A percentile compares a stretch with the other conserved stretches of the same genome.
Evolutionary conservation across 2,329 filamentous ascomycete genomes (phyloP).

Genomic region (Venturia pyrina): DNA sequence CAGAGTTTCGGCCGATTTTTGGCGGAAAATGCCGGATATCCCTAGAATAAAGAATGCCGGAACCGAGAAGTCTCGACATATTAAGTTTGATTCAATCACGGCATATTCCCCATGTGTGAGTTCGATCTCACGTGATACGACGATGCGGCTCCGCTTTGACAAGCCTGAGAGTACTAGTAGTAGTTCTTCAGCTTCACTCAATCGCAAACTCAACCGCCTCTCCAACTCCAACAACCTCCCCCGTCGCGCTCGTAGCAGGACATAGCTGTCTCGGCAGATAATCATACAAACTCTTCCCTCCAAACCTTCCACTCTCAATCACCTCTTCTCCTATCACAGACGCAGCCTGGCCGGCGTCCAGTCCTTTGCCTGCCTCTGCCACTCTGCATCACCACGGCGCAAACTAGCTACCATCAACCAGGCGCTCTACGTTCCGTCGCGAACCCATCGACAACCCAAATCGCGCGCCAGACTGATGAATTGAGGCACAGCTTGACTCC

Average conservation of each 20-base stretch:
- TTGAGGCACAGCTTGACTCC: background rate
- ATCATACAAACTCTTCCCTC: background rate
- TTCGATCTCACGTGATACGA: background rate
- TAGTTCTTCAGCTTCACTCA: background rate
- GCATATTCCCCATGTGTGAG: too few relatives aligned
- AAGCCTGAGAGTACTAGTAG: too few relatives aligned
- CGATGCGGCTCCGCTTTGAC: background rate
- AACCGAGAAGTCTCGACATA: too few relatives aligned
- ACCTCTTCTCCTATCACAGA: background rate
- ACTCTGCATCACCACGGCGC: background rate
- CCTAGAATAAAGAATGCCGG: too few relatives aligned
- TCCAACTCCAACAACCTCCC: background rate
- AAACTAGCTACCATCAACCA: background rate
- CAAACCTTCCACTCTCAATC: background rate
- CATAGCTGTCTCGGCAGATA: background rate
- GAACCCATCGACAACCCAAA: background rate
- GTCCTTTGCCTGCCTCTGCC: background rate
- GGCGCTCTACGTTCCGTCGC: background rate
- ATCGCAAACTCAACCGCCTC: background rate
- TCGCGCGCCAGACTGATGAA: background rate
- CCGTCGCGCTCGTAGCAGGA: background rate
- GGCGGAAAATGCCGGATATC: too few relatives aligned
- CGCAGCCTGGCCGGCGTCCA: background rate
- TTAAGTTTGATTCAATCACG: too few relatives aligned
- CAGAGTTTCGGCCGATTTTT: too few relatives aligned